A percentile compares a stretch with the other conserved stretches of the same genome.
These are phyloP conservation scores for Tetragonia tetragonoides DNA, from an alignment of 148 eudicot genomes.

Conservation along the genomic window DNA sequence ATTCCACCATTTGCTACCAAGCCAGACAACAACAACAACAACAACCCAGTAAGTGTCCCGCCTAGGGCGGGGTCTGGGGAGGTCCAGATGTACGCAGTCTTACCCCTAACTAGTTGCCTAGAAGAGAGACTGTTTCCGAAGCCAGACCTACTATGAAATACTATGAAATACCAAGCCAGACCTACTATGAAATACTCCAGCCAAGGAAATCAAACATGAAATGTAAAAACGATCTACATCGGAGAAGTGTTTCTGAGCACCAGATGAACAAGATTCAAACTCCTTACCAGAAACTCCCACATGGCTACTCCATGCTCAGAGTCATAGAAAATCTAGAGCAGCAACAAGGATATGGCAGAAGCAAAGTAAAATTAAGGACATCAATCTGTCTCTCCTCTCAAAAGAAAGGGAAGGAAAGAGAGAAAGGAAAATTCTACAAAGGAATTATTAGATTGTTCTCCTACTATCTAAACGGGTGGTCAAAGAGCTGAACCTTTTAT, in stretches of 20 bases:
- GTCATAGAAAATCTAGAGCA: not conserved
- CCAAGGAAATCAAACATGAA: not conserved
- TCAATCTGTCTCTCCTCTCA: not conserved
- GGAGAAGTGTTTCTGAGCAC: not conserved
- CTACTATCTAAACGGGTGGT: not conserved
- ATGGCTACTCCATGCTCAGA: not conserved
- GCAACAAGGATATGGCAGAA: not conserved
- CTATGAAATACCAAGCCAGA: not conserved
- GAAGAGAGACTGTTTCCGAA: too few relatives aligned
- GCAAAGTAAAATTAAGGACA: not conserved
- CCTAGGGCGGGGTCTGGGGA: too few relatives aligned
- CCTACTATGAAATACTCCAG: not conserved
- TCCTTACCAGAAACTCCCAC: not conserved
- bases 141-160: too few relatives aligned
- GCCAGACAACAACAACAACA: too few relatives aligned
- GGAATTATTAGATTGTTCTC: not conserved
- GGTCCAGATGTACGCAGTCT: too few relatives aligned
- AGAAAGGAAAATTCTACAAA: not conserved
- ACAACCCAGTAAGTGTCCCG: too few relatives aligned
- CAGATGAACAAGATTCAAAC: conserved; percentile 6
- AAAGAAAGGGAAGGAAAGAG: not conserved
- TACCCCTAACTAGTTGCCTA: too few relatives aligned
- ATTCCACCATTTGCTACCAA: not conserved
- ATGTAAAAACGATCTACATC: not conserved
- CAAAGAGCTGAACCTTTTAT: not conserved